Evolutionary conservation across 2,329 filamentous ascomycete genomes (phyloP).

Genomic region (Geosmithia putterillii): DNA sequence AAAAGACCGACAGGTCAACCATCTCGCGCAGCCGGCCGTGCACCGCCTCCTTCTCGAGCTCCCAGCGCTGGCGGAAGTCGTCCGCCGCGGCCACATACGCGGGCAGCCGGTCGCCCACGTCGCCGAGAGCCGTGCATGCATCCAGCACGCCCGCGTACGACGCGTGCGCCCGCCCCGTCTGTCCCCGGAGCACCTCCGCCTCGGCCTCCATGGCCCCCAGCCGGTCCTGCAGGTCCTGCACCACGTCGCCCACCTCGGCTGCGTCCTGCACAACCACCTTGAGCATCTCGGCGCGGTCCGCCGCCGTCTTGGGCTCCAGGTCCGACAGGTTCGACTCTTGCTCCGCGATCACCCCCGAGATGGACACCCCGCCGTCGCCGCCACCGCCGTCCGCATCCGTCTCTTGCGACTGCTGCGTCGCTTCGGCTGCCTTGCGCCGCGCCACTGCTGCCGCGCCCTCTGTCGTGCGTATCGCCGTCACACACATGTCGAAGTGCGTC

Average conservation of each 20-base stretch:
- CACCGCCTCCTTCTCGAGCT: constrained; percentile 60
- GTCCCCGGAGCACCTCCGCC: constrained; percentile 48
- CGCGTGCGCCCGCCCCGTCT: constrained; percentile 37
- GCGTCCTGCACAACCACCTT: constrained; percentile 65
- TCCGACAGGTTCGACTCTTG: constrained; percentile 37
- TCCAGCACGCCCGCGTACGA: constrained; percentile 45
- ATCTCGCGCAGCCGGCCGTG: constrained; percentile 61
- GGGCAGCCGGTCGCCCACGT: constrained; percentile 53
- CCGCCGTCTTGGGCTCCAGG: constrained; percentile 58
- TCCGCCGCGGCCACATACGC: constrained; percentile 52
- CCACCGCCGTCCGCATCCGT: too few relatives aligned
- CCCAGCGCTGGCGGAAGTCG: constrained; percentile 58
- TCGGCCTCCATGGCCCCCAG: constrained; percentile 66
- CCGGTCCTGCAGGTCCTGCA: constrained; percentile 60
- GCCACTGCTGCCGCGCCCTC: constrained; percentile 65
- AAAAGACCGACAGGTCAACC: constrained; percentile 66
- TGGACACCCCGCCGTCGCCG: constrained; percentile 33
- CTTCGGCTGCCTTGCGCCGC: constrained; percentile 55
- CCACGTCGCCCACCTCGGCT: constrained; percentile 51
- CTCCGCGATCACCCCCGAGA: constrained; percentile 53
- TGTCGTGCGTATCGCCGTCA: constrained; percentile 81
- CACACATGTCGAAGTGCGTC: constrained; percentile 84
- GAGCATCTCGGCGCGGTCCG: constrained; percentile 75
- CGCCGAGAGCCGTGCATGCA: constrained; percentile 55
- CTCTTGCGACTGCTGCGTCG: constrained; percentile 32